Evolutionary conservation across 306 rosid genomes (phyloP).

Genomic region (Oemleria cerasiformis): DNA sequence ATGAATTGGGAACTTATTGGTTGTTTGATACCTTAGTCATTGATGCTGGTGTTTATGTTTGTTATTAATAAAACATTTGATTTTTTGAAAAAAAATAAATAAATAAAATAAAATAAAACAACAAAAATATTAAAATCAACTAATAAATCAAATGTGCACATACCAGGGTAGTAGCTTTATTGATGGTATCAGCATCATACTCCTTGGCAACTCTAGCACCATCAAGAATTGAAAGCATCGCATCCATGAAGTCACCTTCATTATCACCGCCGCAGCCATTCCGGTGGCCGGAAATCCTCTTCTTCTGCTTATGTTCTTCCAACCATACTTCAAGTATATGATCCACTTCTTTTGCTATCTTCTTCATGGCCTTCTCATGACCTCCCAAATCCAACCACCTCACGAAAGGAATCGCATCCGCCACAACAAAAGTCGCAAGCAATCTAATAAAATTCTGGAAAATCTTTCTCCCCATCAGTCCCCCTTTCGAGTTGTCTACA

Average conservation of each 20-base stretch:
- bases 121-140: neutral
- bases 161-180: slow-evolving; percentile 23
- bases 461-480: neutral
- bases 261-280: neutral
- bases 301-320: slow-evolving; percentile 25
- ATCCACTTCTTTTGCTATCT: slow-evolving; percentile 9
- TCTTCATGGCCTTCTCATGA: slow-evolving; percentile 14
- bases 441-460: neutral
- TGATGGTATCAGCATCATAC: slow-evolving; percentile 20
- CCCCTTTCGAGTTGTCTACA: neutral
- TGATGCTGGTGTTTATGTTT: no score
- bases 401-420: neutral
- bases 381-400: slow-evolving; percentile 2
- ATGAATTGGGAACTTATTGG: no score
- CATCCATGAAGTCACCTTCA: slow-evolving; percentile 16
- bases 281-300: neutral
- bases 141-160: neutral
- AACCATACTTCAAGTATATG: slow-evolving; percentile 9
- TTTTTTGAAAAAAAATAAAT: no score
- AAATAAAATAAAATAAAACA: neutral
- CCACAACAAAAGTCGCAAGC: neutral
- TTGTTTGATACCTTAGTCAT: no score
- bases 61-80: no score
- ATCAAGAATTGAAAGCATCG: slow-evolving; percentile 20
- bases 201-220: neutral